Evolutionary conservation across 495 filamentous ascomycete species (phyloP), one percentile per base, ranked within the genome.

Genomic region (Penicillium steckii): DNA sequence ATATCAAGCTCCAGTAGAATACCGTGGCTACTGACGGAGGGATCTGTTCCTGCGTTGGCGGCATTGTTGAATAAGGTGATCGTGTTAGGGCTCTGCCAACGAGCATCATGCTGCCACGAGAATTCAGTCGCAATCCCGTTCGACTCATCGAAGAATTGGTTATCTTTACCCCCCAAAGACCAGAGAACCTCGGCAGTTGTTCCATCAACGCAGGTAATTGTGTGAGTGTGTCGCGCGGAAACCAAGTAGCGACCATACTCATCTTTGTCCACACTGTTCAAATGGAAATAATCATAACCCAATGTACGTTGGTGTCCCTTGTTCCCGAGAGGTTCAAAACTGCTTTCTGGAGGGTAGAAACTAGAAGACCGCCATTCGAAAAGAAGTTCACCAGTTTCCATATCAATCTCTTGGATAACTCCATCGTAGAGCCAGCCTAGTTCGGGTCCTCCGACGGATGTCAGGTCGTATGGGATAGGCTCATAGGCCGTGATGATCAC

Each of bases 231-330:
- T 9, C 80, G 75, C 7, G 69, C 74, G 4, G 81, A 84, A 22
- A 84, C 67, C 4, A 84, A 57, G 50, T 82, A 84, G 46, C 75
- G 74, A 5, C 81, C 80, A 7, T 73, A 61, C 4, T 59, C 50
- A 53, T 77, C 64, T 59, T 82, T 81, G 64, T 83, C 81, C 44
- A 84, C 72, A 40, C 76, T 79, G 62, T 83, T 82, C 53, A 84
- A 73, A 53, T 83, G 80, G 62, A 79, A 82, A 58, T 78, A 82
- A 55, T 84, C 80, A 32, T 54, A 71, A 15, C 43, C 55, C 9
- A 48, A 18, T 7, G 50, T 54, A 18, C 55, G 52, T 32, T 57
- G 55, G 27, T 52, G 19, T 2, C 68, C 65, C n/a, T 46, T 52
- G n/a, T 60, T 41, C 7, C 23, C 43, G n/a, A 69, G 15, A 3